Evolutionary conservation across 1,139 yeast genomes (phyloP).

Genomic region (Debaryomyces sp.): DNA sequence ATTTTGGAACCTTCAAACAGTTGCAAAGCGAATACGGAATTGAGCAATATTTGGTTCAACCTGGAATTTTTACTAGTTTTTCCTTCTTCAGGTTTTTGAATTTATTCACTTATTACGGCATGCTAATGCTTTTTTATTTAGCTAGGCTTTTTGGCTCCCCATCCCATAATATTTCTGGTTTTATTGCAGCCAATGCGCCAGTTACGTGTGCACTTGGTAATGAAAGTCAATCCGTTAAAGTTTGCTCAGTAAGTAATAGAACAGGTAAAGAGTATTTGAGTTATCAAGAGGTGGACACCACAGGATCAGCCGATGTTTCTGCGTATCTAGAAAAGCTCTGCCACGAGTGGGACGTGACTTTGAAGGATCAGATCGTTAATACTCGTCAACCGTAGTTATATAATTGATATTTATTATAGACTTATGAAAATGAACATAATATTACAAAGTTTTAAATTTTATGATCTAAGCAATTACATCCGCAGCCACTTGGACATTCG

Average conservation of each 20-base stretch:
- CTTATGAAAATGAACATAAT: background rate
- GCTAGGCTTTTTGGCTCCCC: constrained; percentile 83
- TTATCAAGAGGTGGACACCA: constrained; percentile 55
- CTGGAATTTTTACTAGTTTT: constrained; percentile 89
- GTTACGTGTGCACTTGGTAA: constrained; percentile 38
- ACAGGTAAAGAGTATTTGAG: constrained; percentile 67
- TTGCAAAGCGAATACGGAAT: constrained; percentile 54
- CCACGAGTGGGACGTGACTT: constrained; percentile 54
- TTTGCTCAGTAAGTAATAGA: constrained; percentile 71
- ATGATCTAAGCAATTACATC: constrained; percentile 64
- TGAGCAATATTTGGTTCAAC: constrained; percentile 79
- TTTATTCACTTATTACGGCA: constrained; percentile 77
- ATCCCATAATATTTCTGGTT: constrained; percentile 87
- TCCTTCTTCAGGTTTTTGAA: constrained; percentile 79
- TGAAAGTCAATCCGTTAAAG: constrained; percentile 57
- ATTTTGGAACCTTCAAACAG: constrained; percentile 63
- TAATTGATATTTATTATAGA: constrained; percentile 3
- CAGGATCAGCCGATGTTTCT: constrained; percentile 67
- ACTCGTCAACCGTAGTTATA: constrained; percentile 37
- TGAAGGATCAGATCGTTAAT: constrained; percentile 70
- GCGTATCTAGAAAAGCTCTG: constrained; percentile 53
- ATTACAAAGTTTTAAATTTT: constrained; percentile 11
- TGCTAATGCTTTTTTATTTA: constrained; percentile 81
- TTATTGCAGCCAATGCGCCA: constrained; percentile 88
- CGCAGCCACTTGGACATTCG: constrained; percentile 91